Base-by-base conservation (phyloP, 2,329 filamentous ascomycete genomes). In the Cercospora brassicicola region DNA sequence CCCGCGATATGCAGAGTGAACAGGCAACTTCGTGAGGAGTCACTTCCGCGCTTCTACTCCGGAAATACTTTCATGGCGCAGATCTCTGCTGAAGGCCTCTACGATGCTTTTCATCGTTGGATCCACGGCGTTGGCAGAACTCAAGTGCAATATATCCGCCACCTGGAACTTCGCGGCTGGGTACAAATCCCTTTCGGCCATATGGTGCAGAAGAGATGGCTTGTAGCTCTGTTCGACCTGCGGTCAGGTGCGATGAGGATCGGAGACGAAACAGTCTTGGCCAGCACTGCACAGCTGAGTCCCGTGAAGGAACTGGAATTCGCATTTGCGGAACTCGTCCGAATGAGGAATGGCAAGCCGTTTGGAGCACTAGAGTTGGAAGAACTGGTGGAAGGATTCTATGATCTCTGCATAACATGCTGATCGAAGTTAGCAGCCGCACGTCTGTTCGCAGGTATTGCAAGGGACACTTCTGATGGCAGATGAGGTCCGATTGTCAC, bases 41-140 rank as follows among this genome's bases (percentile, higher is more conserved):
- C 68, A 13, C 66, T 76, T 9, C 64, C 72, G 2, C 59, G 61
- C 0, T 75, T 75, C 71, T 76, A 75, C 66, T 63, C 69, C 11
- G 65, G 18, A 48, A 76, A 75, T 64, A 64, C 66, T 1, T 76
- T 76, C 62, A 66, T 69, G n/a, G 73, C 69, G 9, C 72, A 74
- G 39, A 60, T 75, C 30, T 67, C 69, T 39, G 30, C 26, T 23
- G 59, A 65, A 30, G 71, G 74, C 31, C 67, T 75, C 18, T 64
- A 60, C 2, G 68, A 63, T 11, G 72, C 73, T 2, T 48, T 62
- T 4, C 64, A 65, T 20, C 51, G 55, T 5, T 76, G 73, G 73
- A 69, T 76, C 0, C 10, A 45, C 10, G 65, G 66, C 3, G 72
- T 74, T 18, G 73, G 72, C 6, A 67, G 72, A 45, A 57, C 10